Percentiles rank a stretch among this genome's conserved stretches.
Evolutionary conservation across 2,329 filamentous ascomycete species (phyloP).

Genomic region (Aspergillus latus): DNA sequence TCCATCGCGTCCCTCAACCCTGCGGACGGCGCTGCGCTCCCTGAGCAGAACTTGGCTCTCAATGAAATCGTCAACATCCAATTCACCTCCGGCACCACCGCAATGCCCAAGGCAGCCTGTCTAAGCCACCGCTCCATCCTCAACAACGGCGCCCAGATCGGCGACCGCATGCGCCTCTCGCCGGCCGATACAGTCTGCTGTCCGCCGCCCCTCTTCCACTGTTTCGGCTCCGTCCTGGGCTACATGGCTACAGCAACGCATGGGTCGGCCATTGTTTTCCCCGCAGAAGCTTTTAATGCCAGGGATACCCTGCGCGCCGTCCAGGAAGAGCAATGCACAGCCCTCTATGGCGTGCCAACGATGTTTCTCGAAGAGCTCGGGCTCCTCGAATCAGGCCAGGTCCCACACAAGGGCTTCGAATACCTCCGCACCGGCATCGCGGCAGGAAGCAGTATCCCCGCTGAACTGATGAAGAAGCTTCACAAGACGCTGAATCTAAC

Average conservation of each 20-base stretch:
- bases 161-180: constrained; percentile 76
- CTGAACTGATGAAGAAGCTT: constrained; percentile 66
- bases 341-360: constrained; percentile 84
- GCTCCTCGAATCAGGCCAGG: constrained; percentile 59
- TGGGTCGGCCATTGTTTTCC: constrained; percentile 77
- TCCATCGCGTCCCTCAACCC: constrained; percentile 47
- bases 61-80: constrained; percentile 90
- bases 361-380: constrained; percentile 93
- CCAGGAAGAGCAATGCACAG: constrained; percentile 63
- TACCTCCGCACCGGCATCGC: constrained; percentile 84
- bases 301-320: constrained; percentile 65
- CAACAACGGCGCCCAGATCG: constrained; percentile 88
- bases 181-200: constrained; percentile 68
- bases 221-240: constrained; percentile 89
- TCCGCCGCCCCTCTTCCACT: constrained; percentile 61
- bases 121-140: constrained; percentile 82
- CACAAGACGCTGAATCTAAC: constrained; percentile 72
- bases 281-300: constrained; percentile 83
- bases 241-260: constrained; percentile 93
- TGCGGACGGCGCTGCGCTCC: constrained; percentile 43
- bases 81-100: constrained; percentile 95
- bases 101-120: constrained; percentile 86
- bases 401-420: constrained; percentile 57
- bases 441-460: constrained; percentile 81
- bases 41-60: constrained; percentile 49